A percentile compares a stretch with the other conserved stretches of the same genome.
Evolutionary conservation across 768 basidiomycete species (phyloP).

Genomic region (Sutorius australiensis): DNA sequence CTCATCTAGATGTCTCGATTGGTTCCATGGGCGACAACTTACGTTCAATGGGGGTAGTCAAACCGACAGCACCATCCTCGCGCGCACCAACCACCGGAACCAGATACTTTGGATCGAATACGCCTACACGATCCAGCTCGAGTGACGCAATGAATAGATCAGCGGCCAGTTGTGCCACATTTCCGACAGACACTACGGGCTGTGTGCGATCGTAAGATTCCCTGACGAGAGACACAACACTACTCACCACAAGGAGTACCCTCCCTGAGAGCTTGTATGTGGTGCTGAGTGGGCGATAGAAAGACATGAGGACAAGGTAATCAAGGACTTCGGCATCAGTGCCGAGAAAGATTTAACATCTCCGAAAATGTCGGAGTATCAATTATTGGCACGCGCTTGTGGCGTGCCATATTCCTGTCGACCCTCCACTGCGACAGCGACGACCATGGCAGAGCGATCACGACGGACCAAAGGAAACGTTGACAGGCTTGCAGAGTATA

Average conservation of each 20-base stretch:
- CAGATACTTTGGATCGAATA: constrained; percentile 58
- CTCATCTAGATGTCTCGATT: not conserved
- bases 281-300: constrained; percentile 26
- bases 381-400: constrained; percentile 28
- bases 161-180: constrained; percentile 73
- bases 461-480: constrained; percentile 20
- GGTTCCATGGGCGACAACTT: constrained; percentile 22
- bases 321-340: constrained; percentile 4
- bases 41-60: constrained; percentile 79
- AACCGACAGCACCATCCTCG: constrained; percentile 55
- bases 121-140: constrained; percentile 54
- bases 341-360: constrained; percentile 1
- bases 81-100: constrained; percentile 72
- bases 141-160: constrained; percentile 73
- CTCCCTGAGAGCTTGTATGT: constrained; percentile 28
- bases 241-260: constrained; percentile 29
- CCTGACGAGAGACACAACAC: not conserved
- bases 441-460: constrained; percentile 27
- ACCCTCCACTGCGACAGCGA: not conserved
- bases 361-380: constrained; percentile 23
- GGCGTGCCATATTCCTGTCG: constrained; percentile 12
- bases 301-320: constrained; percentile 31
- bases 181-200: constrained; percentile 78
- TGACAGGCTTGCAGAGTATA: constrained; percentile 58
- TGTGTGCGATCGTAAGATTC: constrained; percentile 21